Evolutionary conservation across 2,329 filamentous ascomycete species (phyloP), one percentile per base, ranked within the genome.

Genomic region (Hansfordia pulvinata): DNA sequence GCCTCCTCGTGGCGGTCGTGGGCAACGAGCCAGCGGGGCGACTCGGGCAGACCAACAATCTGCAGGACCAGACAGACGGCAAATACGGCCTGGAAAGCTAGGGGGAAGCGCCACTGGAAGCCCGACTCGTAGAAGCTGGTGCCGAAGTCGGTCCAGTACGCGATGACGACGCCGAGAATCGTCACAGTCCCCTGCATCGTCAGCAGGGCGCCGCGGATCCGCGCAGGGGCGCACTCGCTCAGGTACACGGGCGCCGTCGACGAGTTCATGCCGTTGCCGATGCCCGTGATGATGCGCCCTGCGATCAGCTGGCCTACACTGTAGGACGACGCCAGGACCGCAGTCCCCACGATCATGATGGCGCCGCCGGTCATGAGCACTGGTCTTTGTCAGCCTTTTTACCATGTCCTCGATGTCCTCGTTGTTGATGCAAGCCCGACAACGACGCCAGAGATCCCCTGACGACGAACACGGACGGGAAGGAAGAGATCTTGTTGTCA

Each of bases 171-270:
- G 11, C 21, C 21, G 13, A 23, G n/a, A n/a, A 60, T 60, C 1
- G 56, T 58, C 17, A 60, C 49, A 5, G 53, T 60, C 4, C 56
- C 56, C 29, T 59, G 59, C 3, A 64, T 59, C 12, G 62, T 62
- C 20, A 69, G 59, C 14, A 64, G 43, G 26, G 52, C 49, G 17
- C 64, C 65, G 17, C 64, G 54, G 23, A 58, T 57, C 15, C 52
- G 44, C 2, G 58, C 44, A 3, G 41, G 42, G 1, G 49, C 39
- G 29, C 43, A 49, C 19, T 52, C 46, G 3, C 39, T 40, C 8
- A 49, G 46, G 17, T 47, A 54, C 40, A 49, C 40, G 3, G 58
- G 56, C 4, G 57, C 53, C 0, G 57, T 58, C 2, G 50, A 49
- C 0, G 46, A 46, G 29, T 53, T 49, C 14, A 57, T 42, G 8